Evolutionary conservation across 306 rosid species (phyloP).

Genomic region (Vigna radiata): DNA sequence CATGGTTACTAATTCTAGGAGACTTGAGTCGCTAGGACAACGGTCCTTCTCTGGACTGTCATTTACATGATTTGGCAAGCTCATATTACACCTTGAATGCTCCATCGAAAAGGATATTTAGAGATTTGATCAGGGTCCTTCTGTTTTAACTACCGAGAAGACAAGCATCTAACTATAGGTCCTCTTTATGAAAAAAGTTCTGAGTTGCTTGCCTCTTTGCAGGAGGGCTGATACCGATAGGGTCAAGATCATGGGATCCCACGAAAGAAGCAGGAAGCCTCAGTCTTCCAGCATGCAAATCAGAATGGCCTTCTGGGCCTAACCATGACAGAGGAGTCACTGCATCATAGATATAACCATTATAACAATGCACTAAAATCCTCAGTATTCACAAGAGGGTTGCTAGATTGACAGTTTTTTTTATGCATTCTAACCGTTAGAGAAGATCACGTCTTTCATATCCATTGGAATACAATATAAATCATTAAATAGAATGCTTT

Average conservation of each 20-base stretch:
- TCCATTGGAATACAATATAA: neutral
- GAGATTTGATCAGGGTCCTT: slow-evolving; percentile 41
- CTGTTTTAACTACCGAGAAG: slow-evolving; percentile 32
- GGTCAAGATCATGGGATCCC: slow-evolving; percentile 43
- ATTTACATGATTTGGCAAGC: slow-evolving; percentile 11
- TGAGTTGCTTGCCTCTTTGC: slow-evolving; percentile 65
- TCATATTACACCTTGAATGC: slow-evolving; percentile 35
- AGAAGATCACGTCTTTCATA: slow-evolving; percentile 14
- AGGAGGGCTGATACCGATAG: slow-evolving; percentile 50
- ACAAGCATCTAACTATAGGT: slow-evolving; percentile 22
- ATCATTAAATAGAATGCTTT: slow-evolving; percentile 13
- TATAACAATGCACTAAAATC: slow-evolving; percentile 32
- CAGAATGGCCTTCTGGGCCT: slow-evolving; percentile 50
- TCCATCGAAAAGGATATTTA: slow-evolving; percentile 3
- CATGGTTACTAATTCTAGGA: neutral
- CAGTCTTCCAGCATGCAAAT: slow-evolving; percentile 44
- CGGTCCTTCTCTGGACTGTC: slow-evolving; percentile 27
- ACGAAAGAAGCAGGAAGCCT: slow-evolving; percentile 39
- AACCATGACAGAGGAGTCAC: slow-evolving; percentile 70
- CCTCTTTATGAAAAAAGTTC: slow-evolving; percentile 45
- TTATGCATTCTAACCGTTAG: slow-evolving; percentile 25
- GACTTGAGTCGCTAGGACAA: neutral
- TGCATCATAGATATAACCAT: slow-evolving; percentile 50
- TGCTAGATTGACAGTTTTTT: slow-evolving; percentile 4
- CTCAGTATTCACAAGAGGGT: slow-evolving; percentile 14